These are phyloP conservation scores for Alternaria brassicicola DNA, from an alignment of 2,329 filamentous ascomycete genomes.

Conservation along the genomic window DNA sequence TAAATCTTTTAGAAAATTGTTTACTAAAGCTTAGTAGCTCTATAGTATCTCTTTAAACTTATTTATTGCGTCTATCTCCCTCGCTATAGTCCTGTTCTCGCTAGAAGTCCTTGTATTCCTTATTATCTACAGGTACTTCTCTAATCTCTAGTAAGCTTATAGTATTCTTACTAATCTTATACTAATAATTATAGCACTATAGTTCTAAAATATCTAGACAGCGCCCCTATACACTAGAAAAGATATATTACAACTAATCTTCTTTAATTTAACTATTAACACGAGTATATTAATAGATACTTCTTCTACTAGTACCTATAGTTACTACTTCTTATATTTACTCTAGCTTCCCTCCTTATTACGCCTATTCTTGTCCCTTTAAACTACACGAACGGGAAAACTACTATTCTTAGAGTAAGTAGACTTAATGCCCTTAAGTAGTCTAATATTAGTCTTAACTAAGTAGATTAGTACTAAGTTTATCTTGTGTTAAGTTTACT, in stretches of 20 bases:
- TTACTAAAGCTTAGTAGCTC: slow-evolving; percentile 15
- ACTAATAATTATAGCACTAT: slow-evolving; percentile 2
- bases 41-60: slow-evolving; percentile 6
- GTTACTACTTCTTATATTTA: slow-evolving; percentile 17
- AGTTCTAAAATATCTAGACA: not conserved
- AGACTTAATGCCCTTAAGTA: slow-evolving; percentile 18
- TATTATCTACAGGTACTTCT: not conserved
- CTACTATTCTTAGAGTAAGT: slow-evolving; percentile 11
- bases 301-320: slow-evolving; percentile 19
- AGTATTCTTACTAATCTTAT: not conserved
- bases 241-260: slow-evolving; percentile 4
- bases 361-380: slow-evolving; percentile 16
- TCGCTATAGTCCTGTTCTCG: slow-evolving; percentile 7
- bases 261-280: slow-evolving; percentile 16
- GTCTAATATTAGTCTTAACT: slow-evolving; percentile 20
- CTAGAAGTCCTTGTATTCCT: slow-evolving; percentile 4
- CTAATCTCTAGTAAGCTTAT: slow-evolving; percentile 7
- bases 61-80: slow-evolving; percentile 12
- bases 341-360: slow-evolving; percentile 14
- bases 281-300: slow-evolving; percentile 17
- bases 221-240: not conserved
- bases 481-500: slow-evolving; percentile 13
- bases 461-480: slow-evolving; percentile 20
- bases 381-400: slow-evolving; percentile 19
- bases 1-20: slow-evolving; percentile 11